Evolutionary conservation across 2,329 filamentous ascomycete species (phyloP), one percentile per base, ranked within the genome.

Genomic region (Ceratocystis alfenasii): DNA sequence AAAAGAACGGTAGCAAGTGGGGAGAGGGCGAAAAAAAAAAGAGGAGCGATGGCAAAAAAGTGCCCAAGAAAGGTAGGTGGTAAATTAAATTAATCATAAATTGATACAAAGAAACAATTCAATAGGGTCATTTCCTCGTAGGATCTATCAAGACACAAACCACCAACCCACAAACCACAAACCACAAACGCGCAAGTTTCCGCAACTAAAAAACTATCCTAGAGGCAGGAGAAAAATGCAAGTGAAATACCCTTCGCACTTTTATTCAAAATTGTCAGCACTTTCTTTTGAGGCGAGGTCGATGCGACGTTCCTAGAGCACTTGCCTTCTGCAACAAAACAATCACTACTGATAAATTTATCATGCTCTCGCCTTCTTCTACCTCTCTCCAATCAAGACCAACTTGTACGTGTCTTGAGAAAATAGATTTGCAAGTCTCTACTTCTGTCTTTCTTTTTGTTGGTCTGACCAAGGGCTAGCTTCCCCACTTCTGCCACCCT

Each of bases 211-310:
- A 41, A 41, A 36, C 33, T 36, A 36, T 36, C 33, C 8, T 36
- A 36, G 33, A 36, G 33, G 33, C 33, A 36, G 33, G 33, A 36
- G 33, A 3, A 12, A 36, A 36, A 36, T 36, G 46, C 46, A 53
- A 12, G 48, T 53, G 48, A 25, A 53, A 53, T 53, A 53, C 20
- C 48, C 10, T 53, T 53, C 48, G 20, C 48, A 25, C 20, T 53
- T 25, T 25, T 53, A 53, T 25, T 25, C 53, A 36, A 17, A 57
- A 8, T n/a, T 36, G 55, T 59, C 55, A 59, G 55, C 55, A 59
- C 55, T n/a, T 59, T 59, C 55, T 59, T 59, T 59, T 36, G 55
- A 30, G 55, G 55, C 55, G 17, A 59, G 55, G 25, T 59, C 55
- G 28, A 59, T 59, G 55, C 17, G 55, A 36, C 28, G 30, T 30